Percentiles rank a stretch among this genome's conserved stretches.
Evolutionary conservation across 352 stramenopile species (phyloP).

Genomic region (Globisporangium polare): DNA sequence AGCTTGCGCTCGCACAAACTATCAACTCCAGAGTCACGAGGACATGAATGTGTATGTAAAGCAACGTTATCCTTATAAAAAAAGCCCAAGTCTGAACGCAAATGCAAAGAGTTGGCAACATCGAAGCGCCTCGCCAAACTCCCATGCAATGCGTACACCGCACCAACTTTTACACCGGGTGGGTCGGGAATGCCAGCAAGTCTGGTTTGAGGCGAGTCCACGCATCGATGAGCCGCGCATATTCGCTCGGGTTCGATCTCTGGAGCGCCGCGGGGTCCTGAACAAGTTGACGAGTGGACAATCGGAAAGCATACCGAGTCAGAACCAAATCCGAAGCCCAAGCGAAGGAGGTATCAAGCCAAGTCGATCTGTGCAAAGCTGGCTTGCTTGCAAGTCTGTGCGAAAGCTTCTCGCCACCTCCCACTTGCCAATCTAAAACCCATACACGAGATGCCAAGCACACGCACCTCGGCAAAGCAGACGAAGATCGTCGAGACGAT

Average conservation of each 20-base stretch:
- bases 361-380: background rate
- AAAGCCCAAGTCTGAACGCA: background rate
- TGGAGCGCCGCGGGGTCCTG: slow-evolving; percentile 70
- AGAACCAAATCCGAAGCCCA: background rate
- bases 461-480: slow-evolving; percentile 80
- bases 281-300: background rate
- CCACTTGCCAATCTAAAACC: background rate
- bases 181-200: slow-evolving; percentile 27
- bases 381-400: background rate
- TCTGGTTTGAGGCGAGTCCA: slow-evolving; percentile 74
- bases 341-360: background rate
- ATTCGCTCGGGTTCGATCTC: slow-evolving; percentile 65
- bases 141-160: background rate
- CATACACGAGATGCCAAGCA: background rate
- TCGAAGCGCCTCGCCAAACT: background rate
- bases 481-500: slow-evolving; percentile 86
- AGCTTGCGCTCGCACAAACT: too few relatives aligned
- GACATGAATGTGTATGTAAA: background rate
- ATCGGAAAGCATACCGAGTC: background rate
- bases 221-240: slow-evolving; percentile 62
- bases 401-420: too few relatives aligned
- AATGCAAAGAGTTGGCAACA: background rate
- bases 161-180: slow-evolving; percentile 1
- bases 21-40: too few relatives aligned
- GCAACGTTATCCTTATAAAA: background rate